Evolutionary conservation across 805 yeast species (phyloP).

Genomic region (Kregervanrija fluxuum): DNA sequence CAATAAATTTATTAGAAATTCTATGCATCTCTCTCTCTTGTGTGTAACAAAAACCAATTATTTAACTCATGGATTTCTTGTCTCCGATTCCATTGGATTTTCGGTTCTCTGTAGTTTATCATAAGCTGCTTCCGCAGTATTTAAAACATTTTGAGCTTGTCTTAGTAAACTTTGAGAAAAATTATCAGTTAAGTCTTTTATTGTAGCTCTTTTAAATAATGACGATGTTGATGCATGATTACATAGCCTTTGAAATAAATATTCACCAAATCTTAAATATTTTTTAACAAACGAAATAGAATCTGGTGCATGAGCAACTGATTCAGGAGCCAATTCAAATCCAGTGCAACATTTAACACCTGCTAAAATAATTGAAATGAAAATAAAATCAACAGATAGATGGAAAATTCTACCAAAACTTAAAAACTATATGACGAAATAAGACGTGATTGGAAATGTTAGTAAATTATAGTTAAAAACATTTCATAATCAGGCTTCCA

Average conservation of each 20-base stretch:
- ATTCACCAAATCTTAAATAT: conserved; percentile 56
- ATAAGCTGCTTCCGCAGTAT: too few relatives aligned
- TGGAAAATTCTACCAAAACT: conserved; percentile 57
- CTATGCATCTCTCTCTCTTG: too few relatives aligned
- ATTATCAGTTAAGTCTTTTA: too few relatives aligned
- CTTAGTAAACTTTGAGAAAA: too few relatives aligned
- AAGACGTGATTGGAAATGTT: not conserved
- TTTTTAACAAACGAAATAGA: conserved; percentile 35
- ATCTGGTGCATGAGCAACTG: conserved; percentile 39
- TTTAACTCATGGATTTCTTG: too few relatives aligned
- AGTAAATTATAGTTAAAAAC: not conserved
- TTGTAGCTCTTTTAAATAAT: too few relatives aligned
- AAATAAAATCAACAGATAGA: conserved; percentile 67
- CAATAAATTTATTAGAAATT: too few relatives aligned
- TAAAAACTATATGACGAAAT: not conserved
- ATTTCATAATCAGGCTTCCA: too few relatives aligned
- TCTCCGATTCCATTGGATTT: too few relatives aligned
- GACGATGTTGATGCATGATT: conserved; percentile 25
- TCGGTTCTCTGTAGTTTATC: too few relatives aligned
- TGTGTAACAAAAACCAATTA: too few relatives aligned
- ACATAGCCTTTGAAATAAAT: conserved; percentile 43
- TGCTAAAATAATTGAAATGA: conserved; percentile 76
- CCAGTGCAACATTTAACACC: conserved; percentile 85
- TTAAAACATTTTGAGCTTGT: too few relatives aligned
- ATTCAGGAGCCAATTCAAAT: conserved; percentile 27